Conservation (phyloP, 768 basidiomycete genomes). For the Mycena floridula region DNA sequence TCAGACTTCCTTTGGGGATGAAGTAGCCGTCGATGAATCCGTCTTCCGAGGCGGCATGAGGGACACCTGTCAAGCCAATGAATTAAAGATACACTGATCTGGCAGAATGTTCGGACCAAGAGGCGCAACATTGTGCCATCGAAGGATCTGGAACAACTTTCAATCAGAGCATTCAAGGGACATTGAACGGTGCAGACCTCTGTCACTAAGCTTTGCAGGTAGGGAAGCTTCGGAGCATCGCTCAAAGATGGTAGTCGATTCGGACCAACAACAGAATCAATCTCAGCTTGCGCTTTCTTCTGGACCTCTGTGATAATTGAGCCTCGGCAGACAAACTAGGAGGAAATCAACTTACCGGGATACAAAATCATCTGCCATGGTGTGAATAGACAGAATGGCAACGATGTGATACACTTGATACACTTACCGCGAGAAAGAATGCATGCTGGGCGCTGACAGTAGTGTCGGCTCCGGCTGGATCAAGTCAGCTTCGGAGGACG, state of each 20-base stretch:
- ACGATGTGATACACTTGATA: slow-evolving; percentile 22
- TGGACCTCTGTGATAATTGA: slow-evolving; percentile 34
- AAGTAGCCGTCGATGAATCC: slow-evolving; percentile 36
- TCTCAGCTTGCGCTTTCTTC: slow-evolving; percentile 45
- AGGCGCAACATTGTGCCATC: slow-evolving; percentile 44
- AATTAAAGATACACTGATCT: not conserved
- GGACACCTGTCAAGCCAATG: slow-evolving; percentile 19
- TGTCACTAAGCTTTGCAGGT: slow-evolving; percentile 36
- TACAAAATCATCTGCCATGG: no score
- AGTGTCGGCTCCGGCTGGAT: slow-evolving; percentile 43
- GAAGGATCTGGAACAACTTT: no score
- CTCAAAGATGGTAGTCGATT: slow-evolving; percentile 30
- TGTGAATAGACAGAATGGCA: no score
- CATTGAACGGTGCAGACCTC: no score
- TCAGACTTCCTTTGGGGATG: slow-evolving; percentile 34
- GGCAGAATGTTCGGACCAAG: slow-evolving; percentile 20
- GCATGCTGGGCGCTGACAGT: slow-evolving; percentile 39
- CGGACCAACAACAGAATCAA: slow-evolving; percentile 34
- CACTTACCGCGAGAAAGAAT: slow-evolving; percentile 44
- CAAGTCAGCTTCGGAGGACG: not conserved
- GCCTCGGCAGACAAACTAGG: slow-evolving; percentile 1
- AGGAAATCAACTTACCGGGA: slow-evolving; percentile 12
- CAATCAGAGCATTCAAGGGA: no score
- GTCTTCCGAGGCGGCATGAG: slow-evolving; percentile 37
- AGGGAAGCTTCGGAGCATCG: slow-evolving; percentile 42